A percentile compares a stretch with the other conserved stretches of the same genome.
Evolutionary conservation across 768 basidiomycete species (phyloP).

Genomic region (Crepidotus variabilis): DNA sequence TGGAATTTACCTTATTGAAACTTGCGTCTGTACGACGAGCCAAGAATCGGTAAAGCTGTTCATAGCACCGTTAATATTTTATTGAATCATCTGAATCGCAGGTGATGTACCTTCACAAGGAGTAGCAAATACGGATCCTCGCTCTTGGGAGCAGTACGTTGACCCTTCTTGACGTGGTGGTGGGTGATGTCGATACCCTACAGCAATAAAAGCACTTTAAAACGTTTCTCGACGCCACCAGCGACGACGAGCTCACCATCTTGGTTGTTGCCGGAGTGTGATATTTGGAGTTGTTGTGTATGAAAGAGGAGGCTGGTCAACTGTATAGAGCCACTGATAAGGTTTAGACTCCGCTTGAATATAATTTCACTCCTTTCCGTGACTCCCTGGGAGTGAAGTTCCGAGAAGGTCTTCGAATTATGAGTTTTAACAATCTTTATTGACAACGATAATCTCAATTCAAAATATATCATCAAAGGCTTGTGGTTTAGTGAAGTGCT

Average conservation of each 20-base stretch:
- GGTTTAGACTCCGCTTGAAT: conserved; percentile 42
- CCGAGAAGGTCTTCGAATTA: neutral
- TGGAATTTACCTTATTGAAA: conserved; percentile 84
- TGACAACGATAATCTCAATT: neutral
- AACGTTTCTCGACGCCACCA: conserved; percentile 20
- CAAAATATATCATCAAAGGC: neutral
- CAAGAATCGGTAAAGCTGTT: conserved; percentile 96
- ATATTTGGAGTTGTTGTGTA: conserved; percentile 45
- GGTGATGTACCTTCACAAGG: conserved; percentile 82
- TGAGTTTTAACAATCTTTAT: neutral
- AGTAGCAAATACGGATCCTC: conserved; percentile 99
- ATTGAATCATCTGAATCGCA: neutral
- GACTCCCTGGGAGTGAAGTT: neutral
- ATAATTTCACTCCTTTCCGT: neutral
- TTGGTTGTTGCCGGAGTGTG: conserved; percentile 59
- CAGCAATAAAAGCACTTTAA: conserved; percentile 7
- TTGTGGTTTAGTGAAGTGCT: neutral
- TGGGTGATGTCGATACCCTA: conserved; percentile 94
- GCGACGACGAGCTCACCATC: conserved; percentile 71
- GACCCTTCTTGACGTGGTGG: conserved; percentile 99
- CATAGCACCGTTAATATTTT: conserved; percentile 8
- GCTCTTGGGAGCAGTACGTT: conserved; percentile 92
- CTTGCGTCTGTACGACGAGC: conserved; percentile 92
- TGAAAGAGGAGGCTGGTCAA: conserved; percentile 50
- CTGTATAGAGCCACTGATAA: conserved; percentile 52